Evolutionary conservation across 192 early-diverging fungal genomes (phyloP), one percentile per base, ranked within the genome.

Genomic region (Globomyces pollinis-pini): DNA sequence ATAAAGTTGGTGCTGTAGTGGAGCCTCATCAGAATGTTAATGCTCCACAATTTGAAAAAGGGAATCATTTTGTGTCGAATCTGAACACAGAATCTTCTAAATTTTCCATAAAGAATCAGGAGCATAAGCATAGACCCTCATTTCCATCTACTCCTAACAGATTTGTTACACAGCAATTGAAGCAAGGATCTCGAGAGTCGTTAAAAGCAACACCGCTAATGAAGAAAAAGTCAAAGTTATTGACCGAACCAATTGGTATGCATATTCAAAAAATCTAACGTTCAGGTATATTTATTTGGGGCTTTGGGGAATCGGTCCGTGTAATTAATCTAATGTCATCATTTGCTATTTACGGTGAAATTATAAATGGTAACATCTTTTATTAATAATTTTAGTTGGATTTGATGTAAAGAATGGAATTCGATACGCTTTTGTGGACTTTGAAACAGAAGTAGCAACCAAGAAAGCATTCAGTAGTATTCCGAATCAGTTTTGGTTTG

Each of bases 291-390:
- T 55, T 55, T 55, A 26, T 55, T 9, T 55, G 53, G 53, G 53
- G 53, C 11, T 55, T 55, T 28, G 11, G 12, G 2, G 53, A 55
- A 13, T 24, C 15, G 38, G 35, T 35, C 33, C 32, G 35, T 35
- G 53, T 55, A 31, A 55, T 35, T 9, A 33, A 55, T 55, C 11
- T 55, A 12, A 55, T 55, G 53, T 5, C 32, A 3, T 29, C 30
- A 55, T 55, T 55, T 13, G n/a, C 53, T 35, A 6, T 11, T 15
- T 28, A 35, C 20, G 53, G 53, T 26, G 53, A 55, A 5, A 28
- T 55, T 6, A 11, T 28, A 9, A 55, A 55, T n/a, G 53, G 53
- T 55, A 55, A n/a, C n/a, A n/a, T n/a, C n/a, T n/a, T 18, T 41
- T 35, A 26, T 35, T 3, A 3, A 16, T 35, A 15, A 55, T 23